Base-by-base conservation (phyloP, 2,329 filamentous ascomycete species). In the Niveomyces coronatus region DNA sequence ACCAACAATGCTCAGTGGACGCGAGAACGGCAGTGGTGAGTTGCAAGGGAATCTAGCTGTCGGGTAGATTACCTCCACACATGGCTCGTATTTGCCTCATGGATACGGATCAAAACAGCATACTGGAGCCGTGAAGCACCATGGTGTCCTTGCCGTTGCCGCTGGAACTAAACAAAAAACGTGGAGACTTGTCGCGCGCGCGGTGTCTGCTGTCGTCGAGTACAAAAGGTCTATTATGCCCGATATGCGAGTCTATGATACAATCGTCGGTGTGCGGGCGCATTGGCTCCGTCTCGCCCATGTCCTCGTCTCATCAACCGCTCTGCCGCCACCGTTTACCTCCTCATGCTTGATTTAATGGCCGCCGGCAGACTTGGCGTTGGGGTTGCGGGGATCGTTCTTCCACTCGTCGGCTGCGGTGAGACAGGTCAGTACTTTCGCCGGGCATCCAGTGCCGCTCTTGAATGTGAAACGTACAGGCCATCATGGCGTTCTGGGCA, bases 301-400 rank as follows among this genome's bases (percentile, higher is more conserved):
- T 39, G 30, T 42, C 31, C 23, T 42, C 32, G 27, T 33, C 26
- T 28, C 31, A 31, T 29, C 31, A n/a, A n/a, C n/a, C n/a, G n/a
- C n/a, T n/a, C n/a, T n/a, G n/a, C n/a, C n/a, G 18, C 29, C 26
- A 28, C 26, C 29, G 17, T n/a, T 27, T 26, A 13, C 28, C 17
- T 31, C 39, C 18, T 23, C 19, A 28, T 13, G 31, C 18, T 39
- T 30, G 35, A 22, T 20, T 39, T 57, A 71, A 74, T 58, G 74
- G 69, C 40, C 55, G 32, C 56, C 48, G 43, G 55, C 58, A 40
- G 58, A 50, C 61, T 68, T 72, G 51, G 62, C 64, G 53, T 71
- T 68, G 49, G 79, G 79, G 76, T 95, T 95, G 65, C 88, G 80
- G 50, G 88, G 86, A 68, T 96, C 89, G 73, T 94, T 93, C 80